Conservation (phyloP, 805 yeast genomes). For the Candida michaelii region DNA sequence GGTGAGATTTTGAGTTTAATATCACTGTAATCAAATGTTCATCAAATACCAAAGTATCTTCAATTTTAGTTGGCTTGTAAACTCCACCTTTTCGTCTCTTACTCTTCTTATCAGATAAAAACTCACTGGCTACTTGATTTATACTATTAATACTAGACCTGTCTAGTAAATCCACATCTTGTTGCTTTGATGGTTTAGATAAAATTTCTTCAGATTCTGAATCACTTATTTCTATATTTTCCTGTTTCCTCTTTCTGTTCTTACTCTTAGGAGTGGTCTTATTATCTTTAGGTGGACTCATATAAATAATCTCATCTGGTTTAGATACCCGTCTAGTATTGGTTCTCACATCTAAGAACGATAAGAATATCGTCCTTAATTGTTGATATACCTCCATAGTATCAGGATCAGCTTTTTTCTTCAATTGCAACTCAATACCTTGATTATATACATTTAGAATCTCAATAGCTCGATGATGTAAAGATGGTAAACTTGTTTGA, state of each 20-base stretch:
- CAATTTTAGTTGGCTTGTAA: neutral
- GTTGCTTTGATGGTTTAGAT: too few relatives aligned
- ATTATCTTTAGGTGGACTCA: too few relatives aligned
- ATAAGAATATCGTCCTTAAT: neutral
- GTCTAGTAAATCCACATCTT: too few relatives aligned
- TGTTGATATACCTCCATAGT: neutral
- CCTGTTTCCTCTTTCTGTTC: neutral
- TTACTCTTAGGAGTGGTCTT: too few relatives aligned
- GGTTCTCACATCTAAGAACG: neutral
- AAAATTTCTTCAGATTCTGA: conserved; percentile 1
- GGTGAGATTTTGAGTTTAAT: conserved; percentile 20
- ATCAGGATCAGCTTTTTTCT: neutral
- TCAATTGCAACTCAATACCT: neutral
- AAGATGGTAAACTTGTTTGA: conserved; percentile 3
- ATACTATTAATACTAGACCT: too few relatives aligned
- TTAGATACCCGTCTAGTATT: neutral
- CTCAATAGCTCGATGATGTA: conserved; percentile 8
- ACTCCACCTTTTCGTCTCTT: neutral
- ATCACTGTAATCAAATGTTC: conserved; percentile 26
- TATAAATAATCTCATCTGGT: too few relatives aligned
- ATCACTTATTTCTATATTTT: conserved; percentile 3
- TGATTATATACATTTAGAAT: conserved; percentile 2
- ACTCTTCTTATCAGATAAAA: conserved; percentile 1
- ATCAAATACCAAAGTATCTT: conserved; percentile 25
- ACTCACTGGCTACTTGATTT: neutral